phyloP scores from a whole-genome alignment of 805 yeast species.

The Yamadazyma sp. region DNA sequence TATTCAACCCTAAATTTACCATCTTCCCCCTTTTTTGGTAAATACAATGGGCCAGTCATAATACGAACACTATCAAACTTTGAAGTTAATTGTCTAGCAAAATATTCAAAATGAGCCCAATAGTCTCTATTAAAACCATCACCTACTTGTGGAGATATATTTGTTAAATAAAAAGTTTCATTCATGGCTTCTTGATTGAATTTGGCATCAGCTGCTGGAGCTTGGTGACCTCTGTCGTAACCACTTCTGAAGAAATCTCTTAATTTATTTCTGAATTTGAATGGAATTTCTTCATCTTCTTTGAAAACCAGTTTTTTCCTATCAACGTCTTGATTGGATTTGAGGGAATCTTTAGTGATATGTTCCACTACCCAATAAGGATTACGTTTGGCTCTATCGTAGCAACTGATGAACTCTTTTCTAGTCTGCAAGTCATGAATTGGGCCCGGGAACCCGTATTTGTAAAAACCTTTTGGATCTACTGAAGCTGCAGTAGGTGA shows the following conservation, averaged over 20 bases:
- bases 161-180: conserved; percentile 85
- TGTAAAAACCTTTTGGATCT: conserved; percentile 78
- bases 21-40: conserved; percentile 77
- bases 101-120: conserved; percentile 96
- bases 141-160: conserved; percentile 96
- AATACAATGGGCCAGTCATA: conserved; percentile 89
- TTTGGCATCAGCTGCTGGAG: conserved; percentile 97
- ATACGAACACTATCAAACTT: conserved; percentile 74
- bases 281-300: conserved; percentile 84
- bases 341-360: conserved; percentile 69
- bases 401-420: conserved; percentile 79
- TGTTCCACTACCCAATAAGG: conserved; percentile 93
- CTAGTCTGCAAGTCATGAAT: conserved; percentile 75
- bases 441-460: conserved; percentile 95
- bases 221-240: conserved; percentile 95
- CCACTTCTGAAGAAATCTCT: conserved; percentile 93
- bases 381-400: conserved; percentile 77
- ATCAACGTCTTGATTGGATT: conserved; percentile 54
- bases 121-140: conserved; percentile 95
- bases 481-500: conserved; percentile 36
- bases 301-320: conserved; percentile 77
- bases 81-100: conserved; percentile 73
- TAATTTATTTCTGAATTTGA: conserved; percentile 67
- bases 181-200: conserved; percentile 90
- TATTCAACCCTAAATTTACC: conserved; percentile 83